These are phyloP conservation scores for Fusarium sp. DNA, from an alignment of 2,329 filamentous ascomycete species.

Conservation along the genomic window DNA sequence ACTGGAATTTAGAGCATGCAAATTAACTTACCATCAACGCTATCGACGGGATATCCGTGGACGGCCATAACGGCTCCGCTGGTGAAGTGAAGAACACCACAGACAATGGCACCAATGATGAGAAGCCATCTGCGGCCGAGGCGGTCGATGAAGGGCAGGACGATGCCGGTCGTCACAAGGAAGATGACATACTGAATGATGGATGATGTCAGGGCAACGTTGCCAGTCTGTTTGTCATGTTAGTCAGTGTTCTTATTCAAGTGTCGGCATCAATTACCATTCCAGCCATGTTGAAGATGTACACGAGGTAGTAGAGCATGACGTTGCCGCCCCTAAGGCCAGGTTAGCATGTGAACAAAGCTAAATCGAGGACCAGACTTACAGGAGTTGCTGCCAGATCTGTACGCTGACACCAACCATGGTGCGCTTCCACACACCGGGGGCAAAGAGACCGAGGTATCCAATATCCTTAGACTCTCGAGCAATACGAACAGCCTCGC, in stretches of 20 bases:
- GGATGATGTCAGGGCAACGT: conserved; percentile 60
- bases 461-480: conserved; percentile 53
- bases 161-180: conserved; percentile 62
- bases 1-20: accelerated
- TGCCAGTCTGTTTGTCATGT: conserved; percentile 39
- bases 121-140: conserved; percentile 62
- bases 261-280: conserved; percentile 48
- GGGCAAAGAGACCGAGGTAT: conserved; percentile 60
- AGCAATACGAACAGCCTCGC: conserved; percentile 54
- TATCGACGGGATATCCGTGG: conserved; percentile 58
- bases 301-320: conserved; percentile 71
- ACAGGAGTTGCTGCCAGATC: conserved; percentile 65
- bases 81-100: conserved; percentile 60
- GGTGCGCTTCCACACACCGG: conserved; percentile 63
- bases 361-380: neutral
- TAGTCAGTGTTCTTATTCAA: neutral
- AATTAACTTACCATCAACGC: conserved; percentile 50
- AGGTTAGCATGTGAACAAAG: neutral
- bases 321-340: conserved; percentile 60
- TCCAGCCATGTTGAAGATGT: conserved; percentile 72
- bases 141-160: conserved; percentile 63
- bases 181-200: conserved; percentile 69
- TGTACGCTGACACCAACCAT: conserved; percentile 64
- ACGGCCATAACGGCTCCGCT: conserved; percentile 64
- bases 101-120: conserved; percentile 58